These are phyloP conservation scores for Gastrolobium villosum DNA, from an alignment of 306 rosid genomes.

Conservation along the genomic window DNA sequence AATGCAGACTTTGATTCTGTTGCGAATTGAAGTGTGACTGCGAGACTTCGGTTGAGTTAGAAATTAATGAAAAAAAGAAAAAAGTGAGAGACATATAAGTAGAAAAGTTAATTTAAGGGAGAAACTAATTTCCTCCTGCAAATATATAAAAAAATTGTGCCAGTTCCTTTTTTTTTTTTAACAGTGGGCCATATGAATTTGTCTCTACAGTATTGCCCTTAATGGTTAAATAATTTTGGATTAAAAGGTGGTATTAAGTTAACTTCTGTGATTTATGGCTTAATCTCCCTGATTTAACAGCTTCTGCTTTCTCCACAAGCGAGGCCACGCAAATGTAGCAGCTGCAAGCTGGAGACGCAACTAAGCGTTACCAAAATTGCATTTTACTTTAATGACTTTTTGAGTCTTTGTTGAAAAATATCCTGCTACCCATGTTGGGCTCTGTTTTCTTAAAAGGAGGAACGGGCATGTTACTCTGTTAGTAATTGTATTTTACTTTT, in stretches of 20 bases:
- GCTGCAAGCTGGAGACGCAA: slow-evolving; percentile 2
- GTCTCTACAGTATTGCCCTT: too few species aligned
- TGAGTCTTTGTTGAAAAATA: neutral
- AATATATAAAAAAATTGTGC: too few species aligned
- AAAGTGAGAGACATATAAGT: neutral
- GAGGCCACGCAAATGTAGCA: neutral
- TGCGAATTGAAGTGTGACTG: neutral
- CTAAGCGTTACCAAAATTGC: neutral
- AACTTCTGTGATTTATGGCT: too few species aligned
- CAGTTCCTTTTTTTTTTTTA: too few species aligned
- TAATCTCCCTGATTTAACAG: too few species aligned
- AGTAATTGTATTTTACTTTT: too few species aligned
- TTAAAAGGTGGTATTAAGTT: too few species aligned
- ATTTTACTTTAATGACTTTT: neutral
- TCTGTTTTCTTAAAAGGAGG: neutral
- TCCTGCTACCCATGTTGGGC: neutral
- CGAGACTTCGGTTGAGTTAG: neutral
- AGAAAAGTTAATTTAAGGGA: neutral
- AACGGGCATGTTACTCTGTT: too few species aligned
- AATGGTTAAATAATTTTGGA: too few species aligned
- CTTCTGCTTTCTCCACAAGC: too few species aligned
- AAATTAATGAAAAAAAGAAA: neutral
- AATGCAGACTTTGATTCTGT: slow-evolving; percentile 13
- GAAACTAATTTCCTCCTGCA: too few species aligned
- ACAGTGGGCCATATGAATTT: too few species aligned